These are phyloP conservation scores for Kodamaea kaohsiungensis DNA, from an alignment of 805 yeast genomes.

Conservation along the genomic window DNA sequence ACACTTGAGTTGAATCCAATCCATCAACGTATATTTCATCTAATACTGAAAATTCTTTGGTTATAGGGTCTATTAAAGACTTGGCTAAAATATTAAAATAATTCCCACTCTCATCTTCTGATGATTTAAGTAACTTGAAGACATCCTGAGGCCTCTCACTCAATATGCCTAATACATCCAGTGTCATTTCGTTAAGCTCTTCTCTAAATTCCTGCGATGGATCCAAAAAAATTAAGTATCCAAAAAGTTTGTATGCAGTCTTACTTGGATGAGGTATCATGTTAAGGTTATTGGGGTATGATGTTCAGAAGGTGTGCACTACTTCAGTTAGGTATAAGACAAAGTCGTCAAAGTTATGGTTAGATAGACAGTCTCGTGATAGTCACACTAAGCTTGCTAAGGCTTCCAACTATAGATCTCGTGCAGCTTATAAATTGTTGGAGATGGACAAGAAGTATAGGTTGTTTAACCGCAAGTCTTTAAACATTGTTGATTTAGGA, in stretches of 20 bases:
- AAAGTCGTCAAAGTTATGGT: slow-evolving; percentile 70
- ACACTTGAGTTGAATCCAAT: slow-evolving; percentile 84
- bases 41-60: slow-evolving; percentile 57
- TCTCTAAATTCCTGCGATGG: slow-evolving; percentile 3
- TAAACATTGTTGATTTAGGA: slow-evolving; percentile 75
- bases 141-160: slow-evolving; percentile 25
- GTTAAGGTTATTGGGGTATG: neutral
- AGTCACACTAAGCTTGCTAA: slow-evolving; percentile 67
- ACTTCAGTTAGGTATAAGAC: slow-evolving; percentile 21
- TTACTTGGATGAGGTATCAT: neutral
- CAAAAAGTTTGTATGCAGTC: slow-evolving; percentile 3
- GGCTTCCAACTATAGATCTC: slow-evolving; percentile 60
- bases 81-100: slow-evolving; percentile 43
- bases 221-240: slow-evolving; percentile 5
- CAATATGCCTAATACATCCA: slow-evolving; percentile 23
- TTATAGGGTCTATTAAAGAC: slow-evolving; percentile 58
- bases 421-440: slow-evolving; percentile 88
- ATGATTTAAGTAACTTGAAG: slow-evolving; percentile 19
- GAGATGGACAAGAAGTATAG: slow-evolving; percentile 69
- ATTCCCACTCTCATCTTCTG: slow-evolving; percentile 12
- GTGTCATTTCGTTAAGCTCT: slow-evolving; percentile 16
- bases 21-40: slow-evolving; percentile 87
- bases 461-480: slow-evolving; percentile 52
- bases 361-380: slow-evolving; percentile 68
- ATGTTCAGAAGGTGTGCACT: neutral